Evolutionary conservation across 352 stramenopile genomes (phyloP).

Genomic region (Pythium diclinum): DNA sequence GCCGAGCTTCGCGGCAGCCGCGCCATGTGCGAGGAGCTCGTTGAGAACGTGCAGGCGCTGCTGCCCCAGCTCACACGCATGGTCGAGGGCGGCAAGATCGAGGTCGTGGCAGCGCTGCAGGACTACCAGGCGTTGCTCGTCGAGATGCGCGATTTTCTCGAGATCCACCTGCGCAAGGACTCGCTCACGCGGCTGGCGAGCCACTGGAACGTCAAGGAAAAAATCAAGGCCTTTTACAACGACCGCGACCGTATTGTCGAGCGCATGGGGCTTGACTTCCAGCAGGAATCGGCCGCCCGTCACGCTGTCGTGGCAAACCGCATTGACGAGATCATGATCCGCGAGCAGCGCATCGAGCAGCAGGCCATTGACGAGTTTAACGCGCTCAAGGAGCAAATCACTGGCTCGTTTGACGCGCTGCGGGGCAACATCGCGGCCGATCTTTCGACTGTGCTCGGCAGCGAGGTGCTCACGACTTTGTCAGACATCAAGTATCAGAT

Average conservation of each 20-base stretch:
- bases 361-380: neutral
- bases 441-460: neutral
- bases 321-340: neutral
- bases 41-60: constrained; percentile 7
- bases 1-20: constrained; percentile 20
- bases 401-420: neutral
- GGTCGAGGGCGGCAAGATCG: constrained; percentile 8
- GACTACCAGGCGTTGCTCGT: constrained; percentile 16
- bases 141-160: constrained; percentile 11
- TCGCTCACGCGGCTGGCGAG: constrained; percentile 3
- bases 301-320: neutral
- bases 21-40: constrained; percentile 22
- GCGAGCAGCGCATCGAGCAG: constrained; percentile 1
- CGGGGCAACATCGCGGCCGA: neutral
- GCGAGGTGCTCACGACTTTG: neutral
- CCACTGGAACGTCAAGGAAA: constrained; percentile 21
- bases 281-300: constrained; percentile 5
- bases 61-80: constrained; percentile 6
- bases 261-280: constrained; percentile 7
- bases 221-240: constrained; percentile 22
- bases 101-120: neutral
- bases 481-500: constrained; percentile 24
- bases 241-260: constrained; percentile 11
- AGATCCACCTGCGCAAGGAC: constrained; percentile 12
- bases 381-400: neutral